Evolutionary conservation across 805 yeast species (phyloP).

Genomic region (Teunomyces aglyptinius): DNA sequence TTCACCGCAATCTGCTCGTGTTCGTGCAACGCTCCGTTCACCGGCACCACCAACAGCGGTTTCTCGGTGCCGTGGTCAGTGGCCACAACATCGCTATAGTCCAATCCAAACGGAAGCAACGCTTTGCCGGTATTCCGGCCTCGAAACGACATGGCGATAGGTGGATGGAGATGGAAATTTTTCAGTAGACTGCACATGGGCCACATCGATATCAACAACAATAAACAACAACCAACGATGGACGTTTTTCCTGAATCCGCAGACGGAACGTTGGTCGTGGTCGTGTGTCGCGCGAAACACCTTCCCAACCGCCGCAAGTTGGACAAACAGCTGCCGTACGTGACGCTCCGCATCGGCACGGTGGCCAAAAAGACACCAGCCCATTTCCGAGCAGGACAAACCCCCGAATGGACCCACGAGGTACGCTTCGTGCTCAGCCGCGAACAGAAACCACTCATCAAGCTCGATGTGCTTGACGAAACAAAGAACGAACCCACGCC

Average conservation of each 20-base stretch:
- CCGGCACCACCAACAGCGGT: constrained; percentile 55
- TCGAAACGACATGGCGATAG: constrained; percentile 52
- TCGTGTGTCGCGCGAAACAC: constrained; percentile 78
- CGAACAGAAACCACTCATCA: constrained; percentile 60
- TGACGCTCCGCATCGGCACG: constrained; percentile 77
- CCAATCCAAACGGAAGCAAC: constrained; percentile 70
- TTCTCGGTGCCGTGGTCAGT: constrained; percentile 35
- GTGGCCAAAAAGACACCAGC: constrained; percentile 77
- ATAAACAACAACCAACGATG: not conserved
- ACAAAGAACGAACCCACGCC: constrained; percentile 82
- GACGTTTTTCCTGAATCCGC: constrained; percentile 27
- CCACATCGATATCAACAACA: not conserved
- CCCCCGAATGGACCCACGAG: constrained; percentile 84
- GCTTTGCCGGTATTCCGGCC: constrained; percentile 43
- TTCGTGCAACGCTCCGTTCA: constrained; percentile 55
- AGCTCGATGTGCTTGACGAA: constrained; percentile 79
- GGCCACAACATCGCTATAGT: constrained; percentile 54
- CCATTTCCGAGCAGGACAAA: constrained; percentile 87
- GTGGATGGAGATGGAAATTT: not conserved
- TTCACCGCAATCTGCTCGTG: constrained; percentile 52
- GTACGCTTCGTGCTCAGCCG: constrained; percentile 64
- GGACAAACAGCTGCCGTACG: constrained; percentile 93
- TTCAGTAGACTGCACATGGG: not conserved
- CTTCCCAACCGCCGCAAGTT: constrained; percentile 81
- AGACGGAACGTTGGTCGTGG: constrained; percentile 63